Evolutionary conservation across 2,329 filamentous ascomycete genomes (phyloP).

Genomic region (Aspergillus quadricinctus): DNA sequence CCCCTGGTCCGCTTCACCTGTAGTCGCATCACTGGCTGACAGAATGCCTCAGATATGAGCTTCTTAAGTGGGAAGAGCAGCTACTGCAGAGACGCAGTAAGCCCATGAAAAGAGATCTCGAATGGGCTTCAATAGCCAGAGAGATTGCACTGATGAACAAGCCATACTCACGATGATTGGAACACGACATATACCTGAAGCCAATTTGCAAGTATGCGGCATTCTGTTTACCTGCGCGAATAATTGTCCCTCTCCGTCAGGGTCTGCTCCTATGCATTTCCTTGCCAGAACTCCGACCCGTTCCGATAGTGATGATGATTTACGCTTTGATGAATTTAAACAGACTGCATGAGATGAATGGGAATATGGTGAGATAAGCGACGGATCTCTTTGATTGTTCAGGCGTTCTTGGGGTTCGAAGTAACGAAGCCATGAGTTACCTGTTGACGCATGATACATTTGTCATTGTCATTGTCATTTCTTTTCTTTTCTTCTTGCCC

Average conservation of each 20-base stretch:
- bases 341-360: neutral
- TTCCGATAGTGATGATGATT: neutral
- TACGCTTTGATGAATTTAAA: neutral
- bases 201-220: neutral
- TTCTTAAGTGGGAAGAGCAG: slow-evolving; percentile 90
- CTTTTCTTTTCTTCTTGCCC: slow-evolving; percentile 5
- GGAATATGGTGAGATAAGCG: neutral
- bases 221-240: neutral
- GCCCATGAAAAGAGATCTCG: slow-evolving; percentile 68
- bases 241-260: neutral
- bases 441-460: neutral
- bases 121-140: slow-evolving; percentile 82
- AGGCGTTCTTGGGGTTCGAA: neutral
- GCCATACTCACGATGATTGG: slow-evolving; percentile 69
- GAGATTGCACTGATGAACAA: slow-evolving; percentile 96
- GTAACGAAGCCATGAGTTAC: slow-evolving; percentile 1
- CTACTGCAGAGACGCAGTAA: slow-evolving; percentile 54
- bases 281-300: neutral
- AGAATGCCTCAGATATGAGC: slow-evolving; percentile 58
- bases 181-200: neutral
- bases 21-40: slow-evolving; percentile 11
- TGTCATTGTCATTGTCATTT: neutral
- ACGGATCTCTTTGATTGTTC: slow-evolving; percentile 1
- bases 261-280: neutral
- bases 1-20: neutral